Percentiles rank a stretch among this genome's conserved stretches.
These are phyloP conservation scores for Fusarium robinianum DNA, from an alignment of 2,329 filamentous ascomycete species.

Conservation along the genomic window DNA sequence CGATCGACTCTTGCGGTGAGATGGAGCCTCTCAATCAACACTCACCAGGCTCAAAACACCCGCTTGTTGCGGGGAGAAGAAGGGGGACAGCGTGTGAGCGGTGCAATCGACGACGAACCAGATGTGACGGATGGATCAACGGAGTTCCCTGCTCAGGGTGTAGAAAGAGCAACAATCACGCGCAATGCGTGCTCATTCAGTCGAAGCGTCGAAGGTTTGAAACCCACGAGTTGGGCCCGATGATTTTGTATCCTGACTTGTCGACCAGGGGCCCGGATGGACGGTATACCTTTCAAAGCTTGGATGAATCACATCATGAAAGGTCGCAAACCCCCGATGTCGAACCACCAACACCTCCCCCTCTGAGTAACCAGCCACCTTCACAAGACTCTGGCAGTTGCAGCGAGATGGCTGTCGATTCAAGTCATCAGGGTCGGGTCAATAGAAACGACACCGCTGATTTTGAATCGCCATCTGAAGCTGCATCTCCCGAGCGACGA, in stretches of 20 bases:
- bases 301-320: too few relatives aligned
- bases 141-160: background rate
- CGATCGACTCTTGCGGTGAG: background rate
- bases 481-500: too few relatives aligned
- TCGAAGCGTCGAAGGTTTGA: background rate
- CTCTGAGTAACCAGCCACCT: too few relatives aligned
- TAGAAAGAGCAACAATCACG: conserved; percentile 1
- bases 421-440: background rate
- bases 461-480: background rate
- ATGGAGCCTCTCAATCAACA: background rate
- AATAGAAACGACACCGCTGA: background rate
- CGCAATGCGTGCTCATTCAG: background rate
- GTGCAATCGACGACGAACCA: background rate
- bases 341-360: too few relatives aligned
- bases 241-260: too few relatives aligned
- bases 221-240: background rate
- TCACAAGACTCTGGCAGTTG: too few relatives aligned
- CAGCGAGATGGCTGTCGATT: too few relatives aligned
- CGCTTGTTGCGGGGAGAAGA: background rate
- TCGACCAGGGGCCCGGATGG: background rate
- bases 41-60: background rate
- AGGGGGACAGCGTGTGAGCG: background rate
- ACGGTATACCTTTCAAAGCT: background rate
- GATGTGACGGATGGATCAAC: background rate
- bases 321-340: too few relatives aligned